Conservation (phyloP, 2,329 filamentous ascomycete species). For the Aureobasidium vineae region DNA sequence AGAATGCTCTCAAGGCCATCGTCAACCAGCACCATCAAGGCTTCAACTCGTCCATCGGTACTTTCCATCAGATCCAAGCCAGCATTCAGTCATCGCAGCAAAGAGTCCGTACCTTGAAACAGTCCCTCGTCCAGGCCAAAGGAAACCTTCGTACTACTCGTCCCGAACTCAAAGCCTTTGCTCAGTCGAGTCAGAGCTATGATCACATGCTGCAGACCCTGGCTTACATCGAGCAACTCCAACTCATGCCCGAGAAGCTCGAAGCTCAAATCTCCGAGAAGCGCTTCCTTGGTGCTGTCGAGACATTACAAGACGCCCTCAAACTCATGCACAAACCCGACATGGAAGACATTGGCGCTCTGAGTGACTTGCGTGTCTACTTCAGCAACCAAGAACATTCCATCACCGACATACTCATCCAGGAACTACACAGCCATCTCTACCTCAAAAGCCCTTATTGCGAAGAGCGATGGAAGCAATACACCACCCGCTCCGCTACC, state of each 20-base stretch:
- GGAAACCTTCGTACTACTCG: conserved; percentile 78
- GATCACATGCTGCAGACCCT: conserved; percentile 84
- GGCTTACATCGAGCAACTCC: conserved; percentile 70
- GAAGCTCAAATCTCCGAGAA: conserved; percentile 97
- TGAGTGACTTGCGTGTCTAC: conserved; percentile 82
- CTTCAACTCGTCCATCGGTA: conserved; percentile 98
- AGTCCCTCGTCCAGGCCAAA: conserved; percentile 78
- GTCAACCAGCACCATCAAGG: conserved; percentile 99
- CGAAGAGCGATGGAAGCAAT: conserved; percentile 88
- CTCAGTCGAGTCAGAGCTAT: conserved; percentile 82
- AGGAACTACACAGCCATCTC: conserved; percentile 94
- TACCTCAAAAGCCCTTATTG: conserved; percentile 98
- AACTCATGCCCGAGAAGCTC: conserved; percentile 84
- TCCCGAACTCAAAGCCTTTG: conserved; percentile 86
- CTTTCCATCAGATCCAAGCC: conserved; percentile 96
- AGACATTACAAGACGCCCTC: conserved; percentile 83
- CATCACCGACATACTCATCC: conserved; percentile 91
- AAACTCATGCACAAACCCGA: conserved; percentile 82
- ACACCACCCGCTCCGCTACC: conserved; percentile 57
- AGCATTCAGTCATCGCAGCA: conserved; percentile 88
- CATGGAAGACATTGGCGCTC: conserved; percentile 84
- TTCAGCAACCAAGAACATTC: conserved; percentile 90
- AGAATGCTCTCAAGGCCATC: conserved; percentile 87
- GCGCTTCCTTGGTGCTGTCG: conserved; percentile 86
- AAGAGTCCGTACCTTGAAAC: conserved; percentile 76